Conservation (phyloP, 345 rosid genomes). For the Citrus glauca region DNA sequence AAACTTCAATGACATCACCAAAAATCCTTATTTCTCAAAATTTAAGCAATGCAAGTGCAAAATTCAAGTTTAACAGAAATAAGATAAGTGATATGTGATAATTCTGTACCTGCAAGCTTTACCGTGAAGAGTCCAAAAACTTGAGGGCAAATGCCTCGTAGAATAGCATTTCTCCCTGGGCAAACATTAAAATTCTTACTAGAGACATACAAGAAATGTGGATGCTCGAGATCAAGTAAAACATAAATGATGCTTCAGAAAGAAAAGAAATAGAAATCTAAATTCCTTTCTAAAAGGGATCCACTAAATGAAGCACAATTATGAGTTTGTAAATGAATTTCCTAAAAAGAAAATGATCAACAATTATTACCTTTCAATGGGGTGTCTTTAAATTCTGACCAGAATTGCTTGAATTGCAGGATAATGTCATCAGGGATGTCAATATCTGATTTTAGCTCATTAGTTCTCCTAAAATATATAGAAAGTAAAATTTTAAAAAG, state of each 20-base stretch:
- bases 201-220: background rate
- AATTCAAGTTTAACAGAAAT: constrained; percentile 7
- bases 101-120: constrained; percentile 76
- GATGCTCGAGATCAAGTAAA: background rate
- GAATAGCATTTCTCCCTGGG: constrained; percentile 83
- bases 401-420: constrained; percentile 71
- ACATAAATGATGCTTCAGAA: background rate
- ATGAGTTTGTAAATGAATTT: background rate
- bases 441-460: constrained; percentile 73
- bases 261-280: background rate
- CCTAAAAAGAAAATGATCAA: background rate
- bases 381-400: constrained; percentile 64
- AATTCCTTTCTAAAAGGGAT: background rate
- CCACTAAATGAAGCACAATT: background rate
- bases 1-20: background rate
- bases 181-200: background rate
- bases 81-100: background rate
- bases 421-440: constrained; percentile 59
- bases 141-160: constrained; percentile 90
- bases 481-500: background rate
- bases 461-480: constrained; percentile 59
- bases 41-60: background rate
- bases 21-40: background rate
- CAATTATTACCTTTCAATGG: constrained; percentile 65
- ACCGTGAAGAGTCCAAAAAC: constrained; percentile 98